Conservation (phyloP, 2,329 filamentous ascomycete species). For the Stenocarpella maydis region DNA sequence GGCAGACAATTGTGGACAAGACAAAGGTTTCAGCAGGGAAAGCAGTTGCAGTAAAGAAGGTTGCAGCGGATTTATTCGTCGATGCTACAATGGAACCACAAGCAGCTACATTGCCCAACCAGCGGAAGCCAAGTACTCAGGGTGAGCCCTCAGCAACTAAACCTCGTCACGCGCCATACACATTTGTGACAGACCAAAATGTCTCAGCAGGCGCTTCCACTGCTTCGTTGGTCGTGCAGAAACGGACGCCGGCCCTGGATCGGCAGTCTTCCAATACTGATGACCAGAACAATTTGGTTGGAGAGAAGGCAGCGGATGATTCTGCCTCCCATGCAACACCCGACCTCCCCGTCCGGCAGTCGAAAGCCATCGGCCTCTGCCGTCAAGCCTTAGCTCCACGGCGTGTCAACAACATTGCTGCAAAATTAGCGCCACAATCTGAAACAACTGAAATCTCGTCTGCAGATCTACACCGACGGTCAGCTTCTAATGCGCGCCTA, state of each 20-base stretch:
- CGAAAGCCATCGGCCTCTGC: conserved; percentile 5
- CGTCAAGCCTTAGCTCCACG: conserved; percentile 6
- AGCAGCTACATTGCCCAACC: background rate
- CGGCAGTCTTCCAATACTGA: background rate
- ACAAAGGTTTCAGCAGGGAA: background rate
- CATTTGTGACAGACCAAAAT: background rate
- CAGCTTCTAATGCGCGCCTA: conserved; percentile 39
- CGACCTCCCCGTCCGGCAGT: background rate
- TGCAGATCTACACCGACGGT: background rate
- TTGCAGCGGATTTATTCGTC: background rate
- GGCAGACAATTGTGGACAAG: background rate
- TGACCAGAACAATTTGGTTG: no score
- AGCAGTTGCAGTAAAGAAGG: background rate
- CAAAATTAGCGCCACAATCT: background rate
- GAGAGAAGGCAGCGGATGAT: background rate
- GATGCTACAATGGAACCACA: background rate
- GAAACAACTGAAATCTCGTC: background rate
- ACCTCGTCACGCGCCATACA: background rate
- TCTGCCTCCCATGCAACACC: background rate
- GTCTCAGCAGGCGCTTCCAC: background rate
- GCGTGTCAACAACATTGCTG: conserved; percentile 29
- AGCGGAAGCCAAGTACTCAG: background rate
- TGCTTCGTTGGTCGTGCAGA: no score
- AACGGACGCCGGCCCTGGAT: no score
- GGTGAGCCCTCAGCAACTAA: background rate